Evolutionary conservation across 2,329 filamentous ascomycete species (phyloP).

Genomic region (Nectriaceae sp.): DNA sequence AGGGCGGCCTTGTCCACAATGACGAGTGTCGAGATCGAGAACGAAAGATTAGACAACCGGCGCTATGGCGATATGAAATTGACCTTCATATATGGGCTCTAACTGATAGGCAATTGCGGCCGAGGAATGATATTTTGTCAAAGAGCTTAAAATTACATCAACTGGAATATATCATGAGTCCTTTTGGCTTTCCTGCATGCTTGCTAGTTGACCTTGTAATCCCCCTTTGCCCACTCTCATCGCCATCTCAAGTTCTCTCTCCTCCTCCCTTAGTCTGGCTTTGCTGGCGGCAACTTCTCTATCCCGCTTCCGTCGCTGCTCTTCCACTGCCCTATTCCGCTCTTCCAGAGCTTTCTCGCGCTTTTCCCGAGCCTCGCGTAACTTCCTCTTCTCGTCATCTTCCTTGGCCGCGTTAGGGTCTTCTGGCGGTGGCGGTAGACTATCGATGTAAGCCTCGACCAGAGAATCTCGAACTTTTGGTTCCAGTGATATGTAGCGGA

Average conservation of each 20-base stretch:
- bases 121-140: no score
- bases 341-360: conserved; percentile 70
- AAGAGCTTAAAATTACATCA: neutral
- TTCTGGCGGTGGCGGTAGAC: conserved; percentile 60
- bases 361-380: conserved; percentile 52
- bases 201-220: conserved; percentile 59
- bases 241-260: conserved; percentile 67
- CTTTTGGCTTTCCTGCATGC: conserved; percentile 27
- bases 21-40: conserved; percentile 25
- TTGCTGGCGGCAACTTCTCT: conserved; percentile 62
- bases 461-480: conserved; percentile 62
- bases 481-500: conserved; percentile 70
- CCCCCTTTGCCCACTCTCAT: conserved; percentile 70
- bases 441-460: conserved; percentile 66
- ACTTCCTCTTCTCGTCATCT: conserved; percentile 52
- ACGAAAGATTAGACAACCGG: conserved; percentile 24
- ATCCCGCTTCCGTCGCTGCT: conserved; percentile 62
- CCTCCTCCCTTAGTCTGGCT: conserved; percentile 64
- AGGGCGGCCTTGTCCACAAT: conserved; percentile 15
- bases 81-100: conserved; percentile 30
- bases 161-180: conserved; percentile 14
- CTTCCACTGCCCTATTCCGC: conserved; percentile 61
- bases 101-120: conserved; percentile 1
- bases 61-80: conserved; percentile 31
- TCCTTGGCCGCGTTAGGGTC: conserved; percentile 42